These are phyloP conservation scores for Medicago truncatula DNA, from an alignment of 306 rosid genomes.

Conservation along the genomic window MtrunA17r5.0-ANR NC_053049.1:36742501-36743000, in stretches of 20 bases:
- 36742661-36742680: conserved; percentile 5
- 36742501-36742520: neutral
- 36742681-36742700: neutral
- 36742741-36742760: neutral
- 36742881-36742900: neutral
- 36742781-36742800: neutral
- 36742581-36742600: neutral
- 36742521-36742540: too few species aligned
- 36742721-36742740: neutral
- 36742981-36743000: neutral
- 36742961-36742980: neutral
- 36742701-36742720: neutral
- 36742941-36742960: conserved; percentile 6
- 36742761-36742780: neutral
- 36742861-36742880: neutral
- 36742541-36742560: neutral
- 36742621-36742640: neutral
- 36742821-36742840: neutral
- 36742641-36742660: neutral
- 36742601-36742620: conserved; percentile 3
- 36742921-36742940: neutral
- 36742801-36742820: neutral
- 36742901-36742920: conserved; percentile 18
- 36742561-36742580: conserved; percentile 2
- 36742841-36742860: neutral